Evolutionary conservation across 345 rosid genomes (phyloP), one percentile per base, ranked within the genome.

Genomic region (Mangifera indica): DNA sequence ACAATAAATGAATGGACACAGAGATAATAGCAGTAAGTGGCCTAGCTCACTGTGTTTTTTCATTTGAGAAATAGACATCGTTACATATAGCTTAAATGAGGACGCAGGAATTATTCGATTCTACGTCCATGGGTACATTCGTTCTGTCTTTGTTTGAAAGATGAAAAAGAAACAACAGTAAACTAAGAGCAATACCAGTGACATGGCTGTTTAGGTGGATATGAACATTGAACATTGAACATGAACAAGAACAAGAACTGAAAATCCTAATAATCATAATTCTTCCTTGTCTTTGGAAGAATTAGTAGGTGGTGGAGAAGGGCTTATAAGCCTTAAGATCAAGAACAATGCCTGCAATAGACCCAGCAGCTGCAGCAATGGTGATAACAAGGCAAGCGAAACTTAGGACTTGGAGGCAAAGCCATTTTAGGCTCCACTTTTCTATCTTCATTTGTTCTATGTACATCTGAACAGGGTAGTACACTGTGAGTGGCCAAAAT

Each of bases 381-480:
- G 88, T 81, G 49, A 92, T 84, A 26, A 91, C 13, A 24, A 95
- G 90, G 81, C 98, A 92, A 26, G 90, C 92, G 26, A 71, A n/a
- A 67, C 96, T 92, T 53, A 95, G 82, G 46, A 83, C 80, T 78
- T 89, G 88, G 8, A 95, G 88, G 62, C 90, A 80, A 5, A 89
- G 42, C 99, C 99, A 91, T 72, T 76, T 88, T 45, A 84, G 85
- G 81, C 97, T 77, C 97, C 99, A 95, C 63, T 71, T 89, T 29
- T 84, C 85, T 57, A 92, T 84, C 81, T 70, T 82, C 87, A 77
- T 92, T 14, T 86, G 95, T 4, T 61, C 80, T 58, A 92, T 87
- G 73, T 89, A 95, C 99, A 95, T 91, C 81, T 94, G 93, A 21
- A 94, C 89, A 0, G 98, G 98, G 81, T 88, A 92, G 54, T 92